Conservation (phyloP, 2,329 filamentous ascomycete genomes). For the Penicillium crustosum region DNA sequence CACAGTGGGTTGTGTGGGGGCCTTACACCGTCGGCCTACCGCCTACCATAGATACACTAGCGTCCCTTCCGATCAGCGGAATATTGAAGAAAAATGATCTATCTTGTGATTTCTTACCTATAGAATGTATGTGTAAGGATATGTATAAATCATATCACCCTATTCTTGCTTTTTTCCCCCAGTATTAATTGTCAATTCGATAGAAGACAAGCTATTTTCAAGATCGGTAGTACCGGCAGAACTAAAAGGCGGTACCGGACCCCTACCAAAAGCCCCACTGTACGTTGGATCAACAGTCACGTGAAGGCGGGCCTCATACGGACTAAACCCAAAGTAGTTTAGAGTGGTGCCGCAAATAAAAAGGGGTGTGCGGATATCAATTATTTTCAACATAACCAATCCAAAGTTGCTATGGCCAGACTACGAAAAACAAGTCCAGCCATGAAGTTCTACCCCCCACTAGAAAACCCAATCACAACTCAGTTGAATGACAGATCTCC, state of each 20-base stretch:
- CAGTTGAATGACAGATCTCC: not conserved
- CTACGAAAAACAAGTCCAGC: not conserved
- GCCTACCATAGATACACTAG: not conserved
- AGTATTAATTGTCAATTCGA: not conserved
- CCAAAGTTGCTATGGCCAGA: not conserved
- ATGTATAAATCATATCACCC: fast-evolving
- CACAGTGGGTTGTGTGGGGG: not conserved
- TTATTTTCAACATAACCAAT: not conserved
- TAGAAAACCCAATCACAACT: not conserved
- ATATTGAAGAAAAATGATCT: not conserved
- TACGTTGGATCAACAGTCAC: not conserved
- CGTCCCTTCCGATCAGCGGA: not conserved
- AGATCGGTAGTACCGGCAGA: not conserved
- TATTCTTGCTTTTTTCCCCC: not conserved
- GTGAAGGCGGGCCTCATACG: not conserved
- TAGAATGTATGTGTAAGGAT: fast-evolving
- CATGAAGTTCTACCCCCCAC: not conserved
- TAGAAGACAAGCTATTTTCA: not conserved
- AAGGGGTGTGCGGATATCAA: not conserved
- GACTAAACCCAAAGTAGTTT: not conserved
- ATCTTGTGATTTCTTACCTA: too few species aligned
- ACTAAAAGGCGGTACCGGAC: not conserved
- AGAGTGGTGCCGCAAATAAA: not conserved
- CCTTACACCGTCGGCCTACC: not conserved
- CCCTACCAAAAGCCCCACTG: not conserved